Conservation (phyloP, 768 basidiomycete genomes). For the Dacryopinax primogenitus region DNA sequence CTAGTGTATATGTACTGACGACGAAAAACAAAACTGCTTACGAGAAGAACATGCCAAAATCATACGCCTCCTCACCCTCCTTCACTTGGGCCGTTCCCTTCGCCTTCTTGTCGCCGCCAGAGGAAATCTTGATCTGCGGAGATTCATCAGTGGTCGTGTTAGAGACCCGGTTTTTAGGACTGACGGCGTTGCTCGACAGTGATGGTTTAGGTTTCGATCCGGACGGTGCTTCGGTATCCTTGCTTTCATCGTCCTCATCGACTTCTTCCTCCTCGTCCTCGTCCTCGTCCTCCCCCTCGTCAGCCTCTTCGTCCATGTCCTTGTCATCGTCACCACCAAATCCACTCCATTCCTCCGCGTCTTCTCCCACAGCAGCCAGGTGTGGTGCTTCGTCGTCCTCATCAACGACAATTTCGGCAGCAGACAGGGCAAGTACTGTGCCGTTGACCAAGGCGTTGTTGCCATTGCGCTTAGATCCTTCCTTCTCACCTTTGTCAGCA, state of each 20-base stretch:
- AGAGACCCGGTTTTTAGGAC: conserved; percentile 14
- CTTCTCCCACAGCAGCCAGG: conserved; percentile 20
- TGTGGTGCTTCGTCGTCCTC: conserved; percentile 18
- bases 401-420: not conserved
- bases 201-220: conserved; percentile 40
- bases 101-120: conserved; percentile 22
- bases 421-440: too few species aligned
- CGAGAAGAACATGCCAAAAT: conserved; percentile 46
- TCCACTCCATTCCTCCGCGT: conserved; percentile 15
- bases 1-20: too few species aligned
- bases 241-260: conserved; percentile 27
- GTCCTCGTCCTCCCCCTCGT: conserved; percentile 34
- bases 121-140: conserved; percentile 22
- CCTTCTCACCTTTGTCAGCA: conserved; percentile 25
- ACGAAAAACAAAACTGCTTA: conserved; percentile 1
- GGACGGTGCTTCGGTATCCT: conserved; percentile 23
- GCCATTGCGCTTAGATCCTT: not conserved
- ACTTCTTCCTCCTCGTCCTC: conserved; percentile 19
- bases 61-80: conserved; percentile 34
- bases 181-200: conserved; percentile 26
- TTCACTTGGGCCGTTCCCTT: conserved; percentile 12
- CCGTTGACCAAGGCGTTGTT: not conserved
- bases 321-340: conserved; percentile 23
- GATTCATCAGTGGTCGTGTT: not conserved
- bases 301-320: conserved; percentile 29